phyloP scores from a whole-genome alignment of 306 rosid species.

The Macrotyloma uniflorum region DNA sequence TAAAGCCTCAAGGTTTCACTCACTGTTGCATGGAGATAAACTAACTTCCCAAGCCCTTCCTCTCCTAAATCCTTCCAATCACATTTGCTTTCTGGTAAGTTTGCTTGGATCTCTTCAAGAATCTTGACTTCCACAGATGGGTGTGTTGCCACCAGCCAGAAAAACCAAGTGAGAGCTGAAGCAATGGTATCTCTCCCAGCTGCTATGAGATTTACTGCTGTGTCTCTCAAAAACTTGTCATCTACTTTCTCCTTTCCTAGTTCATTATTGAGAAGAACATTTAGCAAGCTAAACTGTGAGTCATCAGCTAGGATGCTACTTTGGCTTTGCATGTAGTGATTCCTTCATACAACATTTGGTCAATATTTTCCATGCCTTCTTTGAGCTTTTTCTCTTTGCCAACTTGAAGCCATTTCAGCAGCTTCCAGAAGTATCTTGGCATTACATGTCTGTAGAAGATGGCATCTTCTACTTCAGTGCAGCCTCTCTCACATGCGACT shows the following conservation, averaged over 20 bases:
- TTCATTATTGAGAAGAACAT: not conserved
- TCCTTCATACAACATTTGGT: not conserved
- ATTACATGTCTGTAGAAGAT: not conserved
- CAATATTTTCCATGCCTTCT: not conserved
- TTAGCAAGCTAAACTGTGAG: not conserved
- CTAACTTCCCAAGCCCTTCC: slow-evolving; percentile 11
- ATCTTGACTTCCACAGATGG: not conserved
- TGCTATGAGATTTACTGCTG: not conserved
- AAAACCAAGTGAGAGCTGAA: too few relatives aligned
- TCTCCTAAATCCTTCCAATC: slow-evolving; percentile 5
- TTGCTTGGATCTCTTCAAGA: slow-evolving; percentile 1
- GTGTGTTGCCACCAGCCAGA: slow-evolving; percentile 23
- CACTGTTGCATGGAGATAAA: slow-evolving; percentile 21
- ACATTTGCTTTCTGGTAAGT: not conserved
- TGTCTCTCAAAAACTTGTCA: slow-evolving; percentile 14
- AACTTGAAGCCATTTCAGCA: slow-evolving; percentile 20
- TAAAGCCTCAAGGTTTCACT: slow-evolving; percentile 28
- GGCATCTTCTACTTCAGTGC: not conserved
- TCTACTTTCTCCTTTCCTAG: not conserved
- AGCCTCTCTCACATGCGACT: not conserved
- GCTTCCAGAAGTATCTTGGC: not conserved
- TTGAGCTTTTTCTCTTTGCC: not conserved
- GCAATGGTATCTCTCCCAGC: slow-evolving; percentile 16
- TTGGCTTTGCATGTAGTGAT: not conserved
- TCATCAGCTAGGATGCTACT: not conserved